Percentiles rank a stretch among this genome's conserved stretches.
phyloP scores from a whole-genome alignment of 2,329 filamentous ascomycete species.

The Alternaria infectoria region DNA sequence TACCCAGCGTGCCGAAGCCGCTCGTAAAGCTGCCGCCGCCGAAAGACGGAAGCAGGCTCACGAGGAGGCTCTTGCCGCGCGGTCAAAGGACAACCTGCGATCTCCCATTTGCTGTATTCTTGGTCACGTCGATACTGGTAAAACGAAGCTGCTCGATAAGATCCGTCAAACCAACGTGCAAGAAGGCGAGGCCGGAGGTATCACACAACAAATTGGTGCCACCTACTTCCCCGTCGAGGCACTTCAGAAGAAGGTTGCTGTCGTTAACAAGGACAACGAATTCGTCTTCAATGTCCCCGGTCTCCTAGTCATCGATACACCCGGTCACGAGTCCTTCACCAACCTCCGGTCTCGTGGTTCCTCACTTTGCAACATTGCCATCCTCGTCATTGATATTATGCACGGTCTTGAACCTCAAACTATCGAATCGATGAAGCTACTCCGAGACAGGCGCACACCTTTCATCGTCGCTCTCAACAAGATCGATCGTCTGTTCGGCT shows the following conservation, averaged over 20 bases:
- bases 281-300: constrained; percentile 99
- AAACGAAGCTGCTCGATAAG: constrained; percentile 99
- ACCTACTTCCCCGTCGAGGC: constrained; percentile 98
- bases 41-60: constrained; percentile 88
- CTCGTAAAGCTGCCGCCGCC: constrained; percentile 85
- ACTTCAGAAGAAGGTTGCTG: constrained; percentile 87
- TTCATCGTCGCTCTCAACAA: constrained; percentile 99
- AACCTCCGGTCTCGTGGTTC: constrained; percentile 96
- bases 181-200: constrained; percentile 98
- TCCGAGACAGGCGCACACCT: constrained; percentile 91
- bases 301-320: constrained; percentile 95
- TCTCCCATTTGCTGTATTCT: constrained; percentile 99
- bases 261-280: constrained; percentile 86
- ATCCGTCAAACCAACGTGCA: constrained; percentile 98
- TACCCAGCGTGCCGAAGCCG: constrained; percentile 72
- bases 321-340: constrained; percentile 99
- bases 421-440: constrained; percentile 92
- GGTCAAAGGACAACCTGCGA: constrained; percentile 91
- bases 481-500: constrained; percentile 98
- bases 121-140: constrained; percentile 99
- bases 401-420: constrained; percentile 98
- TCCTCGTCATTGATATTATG: constrained; percentile 99
- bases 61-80: constrained; percentile 87
- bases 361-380: constrained; percentile 98
- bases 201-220: constrained; percentile 98